Conservation (phyloP, 2,329 filamentous ascomycete genomes). For the Penicillium janthinellum region DNA sequence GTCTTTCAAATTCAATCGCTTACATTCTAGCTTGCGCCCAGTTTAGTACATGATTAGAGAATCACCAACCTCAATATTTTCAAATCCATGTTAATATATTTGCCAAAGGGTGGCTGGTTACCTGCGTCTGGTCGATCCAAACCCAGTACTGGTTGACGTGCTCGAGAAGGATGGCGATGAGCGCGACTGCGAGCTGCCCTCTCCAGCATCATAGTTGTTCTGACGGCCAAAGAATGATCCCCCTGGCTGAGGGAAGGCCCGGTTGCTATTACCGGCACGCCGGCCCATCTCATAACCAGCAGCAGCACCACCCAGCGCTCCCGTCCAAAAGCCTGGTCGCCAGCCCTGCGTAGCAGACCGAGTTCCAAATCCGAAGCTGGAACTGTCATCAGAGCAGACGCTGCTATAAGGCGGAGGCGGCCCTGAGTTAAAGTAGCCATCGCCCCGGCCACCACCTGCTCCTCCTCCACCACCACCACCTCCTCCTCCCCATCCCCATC, state of each 20-base stretch:
- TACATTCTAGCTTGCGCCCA: neutral
- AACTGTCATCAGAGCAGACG: slow-evolving; percentile 24
- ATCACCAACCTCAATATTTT: no score
- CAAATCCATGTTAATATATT: neutral
- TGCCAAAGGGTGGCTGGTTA: slow-evolving; percentile 20
- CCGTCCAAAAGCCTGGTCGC: slow-evolving; percentile 53
- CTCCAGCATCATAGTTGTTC: slow-evolving; percentile 31
- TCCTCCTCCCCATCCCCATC: slow-evolving; percentile 34
- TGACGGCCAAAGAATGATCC: slow-evolving; percentile 14
- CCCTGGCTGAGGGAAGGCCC: slow-evolving; percentile 18
- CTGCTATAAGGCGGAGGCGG: slow-evolving; percentile 47
- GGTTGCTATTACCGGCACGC: slow-evolving; percentile 19
- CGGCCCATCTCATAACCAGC: slow-evolving; percentile 47
- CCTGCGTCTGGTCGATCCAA: slow-evolving; percentile 48
- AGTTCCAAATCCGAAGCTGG: slow-evolving; percentile 18
- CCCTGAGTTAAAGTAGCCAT: slow-evolving; percentile 31
- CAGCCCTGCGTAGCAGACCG: slow-evolving; percentile 33
- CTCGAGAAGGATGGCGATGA: slow-evolving; percentile 39
- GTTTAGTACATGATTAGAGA: neutral
- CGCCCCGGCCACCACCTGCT: slow-evolving; percentile 35
- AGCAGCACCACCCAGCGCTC: slow-evolving; percentile 44
- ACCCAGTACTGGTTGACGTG: slow-evolving; percentile 44
- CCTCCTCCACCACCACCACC: slow-evolving; percentile 34
- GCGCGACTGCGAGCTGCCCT: slow-evolving; percentile 36
- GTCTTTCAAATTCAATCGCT: neutral